Conservation (phyloP, 192 early-diverging fungal genomes). For the Ambispora gerdemannii region DNA sequence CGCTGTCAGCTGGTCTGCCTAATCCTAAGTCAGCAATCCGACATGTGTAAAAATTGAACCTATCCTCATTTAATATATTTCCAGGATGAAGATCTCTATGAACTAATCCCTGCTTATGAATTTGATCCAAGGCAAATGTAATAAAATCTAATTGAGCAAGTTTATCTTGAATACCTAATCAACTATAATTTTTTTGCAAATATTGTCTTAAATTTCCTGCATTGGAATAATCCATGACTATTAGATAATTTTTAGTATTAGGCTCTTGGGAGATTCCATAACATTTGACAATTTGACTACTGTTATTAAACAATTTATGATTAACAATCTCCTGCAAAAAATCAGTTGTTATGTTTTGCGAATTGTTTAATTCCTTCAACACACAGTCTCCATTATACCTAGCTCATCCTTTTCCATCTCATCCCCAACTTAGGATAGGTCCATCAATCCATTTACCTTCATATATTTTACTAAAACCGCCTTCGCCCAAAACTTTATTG, state of each 20-base stretch:
- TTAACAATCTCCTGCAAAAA: conserved; percentile 9
- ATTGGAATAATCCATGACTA: not conserved
- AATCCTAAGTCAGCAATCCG: too few species aligned
- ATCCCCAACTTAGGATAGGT: conserved; percentile 1
- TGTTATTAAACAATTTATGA: not conserved
- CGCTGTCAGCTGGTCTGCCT: not conserved
- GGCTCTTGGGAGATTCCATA: conserved; percentile 6
- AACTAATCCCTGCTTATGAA: conserved; percentile 2
- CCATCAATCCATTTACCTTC: too few species aligned
- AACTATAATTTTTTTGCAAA: not conserved
- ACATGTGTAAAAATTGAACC: not conserved
- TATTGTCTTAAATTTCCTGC: not conserved
- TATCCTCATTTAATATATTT: not conserved
- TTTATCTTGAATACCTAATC: not conserved
- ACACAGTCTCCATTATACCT: too few species aligned
- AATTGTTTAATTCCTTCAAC: too few species aligned
- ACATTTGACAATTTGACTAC: not conserved
- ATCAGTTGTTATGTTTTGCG: too few species aligned
- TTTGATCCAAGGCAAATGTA: not conserved
- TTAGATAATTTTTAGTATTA: conserved; percentile 8
- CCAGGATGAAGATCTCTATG: not conserved
- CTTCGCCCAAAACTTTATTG: too few species aligned
- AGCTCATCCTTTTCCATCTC: too few species aligned
- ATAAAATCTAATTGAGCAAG: too few species aligned
- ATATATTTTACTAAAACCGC: too few species aligned